phyloP scores from a whole-genome alignment of 2,329 filamentous ascomycete genomes.

The Exophiala dermatitidis region DNA sequence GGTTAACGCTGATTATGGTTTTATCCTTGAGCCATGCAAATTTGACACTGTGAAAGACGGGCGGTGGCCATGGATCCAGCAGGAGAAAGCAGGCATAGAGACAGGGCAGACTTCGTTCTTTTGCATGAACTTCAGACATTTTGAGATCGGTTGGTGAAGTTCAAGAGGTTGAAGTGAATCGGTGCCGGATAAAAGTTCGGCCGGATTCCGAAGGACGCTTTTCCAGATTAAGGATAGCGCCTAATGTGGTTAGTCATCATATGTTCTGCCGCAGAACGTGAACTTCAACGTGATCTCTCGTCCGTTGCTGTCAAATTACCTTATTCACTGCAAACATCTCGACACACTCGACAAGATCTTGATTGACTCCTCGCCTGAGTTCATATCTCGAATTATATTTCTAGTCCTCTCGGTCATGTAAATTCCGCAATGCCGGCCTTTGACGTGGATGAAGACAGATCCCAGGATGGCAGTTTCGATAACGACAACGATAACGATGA shows the following conservation, averaged over 20 bases:
- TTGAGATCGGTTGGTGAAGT: not conserved
- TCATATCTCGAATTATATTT: not conserved
- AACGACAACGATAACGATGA: conserved; percentile 43
- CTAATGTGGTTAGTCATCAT: not conserved
- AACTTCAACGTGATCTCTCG: too few species aligned
- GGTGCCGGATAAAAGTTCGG: not conserved
- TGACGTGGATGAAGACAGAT: conserved; percentile 36
- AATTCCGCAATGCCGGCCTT: conserved; percentile 28
- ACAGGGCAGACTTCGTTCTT: too few species aligned
- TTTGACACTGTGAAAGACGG: too few species aligned
- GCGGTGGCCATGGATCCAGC: too few species aligned
- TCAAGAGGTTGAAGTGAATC: not conserved
- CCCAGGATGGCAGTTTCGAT: conserved; percentile 20
- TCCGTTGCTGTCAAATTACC: not conserved
- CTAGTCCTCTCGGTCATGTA: not conserved
- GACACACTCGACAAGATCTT: not conserved
- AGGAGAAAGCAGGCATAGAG: too few species aligned
- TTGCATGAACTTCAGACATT: too few species aligned
- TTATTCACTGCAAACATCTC: not conserved
- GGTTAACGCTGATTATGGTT: too few species aligned
- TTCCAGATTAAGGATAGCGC: not conserved
- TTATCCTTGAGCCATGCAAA: too few species aligned
- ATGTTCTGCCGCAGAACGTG: too few species aligned
- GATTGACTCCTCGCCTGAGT: not conserved
- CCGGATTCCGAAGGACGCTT: not conserved